Evolutionary conservation across 177 flowering plant species (phyloP).

Genomic region (Tripterygium wilfordii): DNA sequence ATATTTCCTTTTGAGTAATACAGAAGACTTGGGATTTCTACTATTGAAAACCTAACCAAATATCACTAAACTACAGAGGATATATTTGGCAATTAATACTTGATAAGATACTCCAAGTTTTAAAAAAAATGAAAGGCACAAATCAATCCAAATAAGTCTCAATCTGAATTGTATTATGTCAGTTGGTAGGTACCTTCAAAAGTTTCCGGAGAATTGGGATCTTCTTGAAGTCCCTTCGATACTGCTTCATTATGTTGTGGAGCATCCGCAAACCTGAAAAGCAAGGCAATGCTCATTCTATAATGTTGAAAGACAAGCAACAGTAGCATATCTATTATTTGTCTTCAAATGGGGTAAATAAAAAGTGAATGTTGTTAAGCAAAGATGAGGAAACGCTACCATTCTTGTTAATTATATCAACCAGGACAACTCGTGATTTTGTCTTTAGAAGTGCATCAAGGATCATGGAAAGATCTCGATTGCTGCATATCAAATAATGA

Average conservation of each 20-base stretch:
- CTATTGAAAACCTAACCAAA: too few species aligned
- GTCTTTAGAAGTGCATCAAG: constrained; percentile 96
- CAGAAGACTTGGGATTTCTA: too few species aligned
- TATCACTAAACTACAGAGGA: too few species aligned
- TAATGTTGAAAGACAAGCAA: constrained; percentile 1
- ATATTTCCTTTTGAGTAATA: too few species aligned
- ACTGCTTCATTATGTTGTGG: constrained; percentile 89
- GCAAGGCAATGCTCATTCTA: constrained; percentile 4
- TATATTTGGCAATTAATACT: too few species aligned
- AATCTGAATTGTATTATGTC: too few species aligned
- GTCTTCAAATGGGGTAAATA: too few species aligned
- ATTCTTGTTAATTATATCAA: constrained; percentile 83
- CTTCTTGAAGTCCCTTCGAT: constrained; percentile 62
- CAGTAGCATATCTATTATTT: too few species aligned
- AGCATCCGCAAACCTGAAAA: constrained; percentile 86
- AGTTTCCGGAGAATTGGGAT: constrained; percentile 92
- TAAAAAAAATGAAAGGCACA: too few species aligned
- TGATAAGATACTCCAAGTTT: too few species aligned
- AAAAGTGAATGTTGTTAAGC: too few species aligned
- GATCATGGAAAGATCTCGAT: constrained; percentile 90
- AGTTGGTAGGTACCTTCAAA: constrained; percentile 92
- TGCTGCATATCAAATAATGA: constrained; percentile 44
- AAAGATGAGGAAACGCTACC: constrained; percentile 36
- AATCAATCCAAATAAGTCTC: too few species aligned
- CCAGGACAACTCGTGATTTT: constrained; percentile 68